Conservation (phyloP, 176 grass and related monocot genomes). For the Carex myosuroides region DNA sequence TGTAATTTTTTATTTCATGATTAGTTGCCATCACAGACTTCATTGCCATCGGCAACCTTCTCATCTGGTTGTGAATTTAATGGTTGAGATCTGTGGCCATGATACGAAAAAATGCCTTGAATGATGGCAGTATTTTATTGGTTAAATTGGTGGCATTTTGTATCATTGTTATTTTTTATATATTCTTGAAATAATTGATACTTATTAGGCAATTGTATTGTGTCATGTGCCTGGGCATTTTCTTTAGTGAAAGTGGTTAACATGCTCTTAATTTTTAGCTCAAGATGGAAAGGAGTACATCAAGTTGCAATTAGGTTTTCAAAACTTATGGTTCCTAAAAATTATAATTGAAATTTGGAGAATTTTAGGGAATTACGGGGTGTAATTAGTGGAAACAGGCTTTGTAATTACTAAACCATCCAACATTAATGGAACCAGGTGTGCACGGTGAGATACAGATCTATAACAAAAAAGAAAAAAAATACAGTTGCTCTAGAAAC, state of each 20-base stretch:
- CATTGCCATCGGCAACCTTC: neutral
- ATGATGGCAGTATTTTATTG: neutral
- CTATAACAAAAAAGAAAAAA: neutral
- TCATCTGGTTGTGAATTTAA: neutral
- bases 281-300: neutral
- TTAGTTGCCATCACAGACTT: neutral
- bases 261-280: neutral
- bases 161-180: neutral
- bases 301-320: neutral
- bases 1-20: neutral
- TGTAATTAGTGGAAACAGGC: neutral
- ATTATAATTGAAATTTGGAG: neutral
- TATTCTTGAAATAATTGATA: neutral
- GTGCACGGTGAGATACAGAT: neutral
- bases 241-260: neutral
- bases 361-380: neutral
- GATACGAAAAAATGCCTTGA: neutral
- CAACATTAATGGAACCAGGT: neutral
- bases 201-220: neutral
- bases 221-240: neutral
- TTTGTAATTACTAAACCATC: neutral
- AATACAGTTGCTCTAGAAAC: neutral
- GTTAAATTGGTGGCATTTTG: neutral
- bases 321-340: constrained; percentile 2
- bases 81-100: neutral